Conservation (phyloP, 1,139 yeast genomes). For the Geotrichum citri-aurantii region DNA sequence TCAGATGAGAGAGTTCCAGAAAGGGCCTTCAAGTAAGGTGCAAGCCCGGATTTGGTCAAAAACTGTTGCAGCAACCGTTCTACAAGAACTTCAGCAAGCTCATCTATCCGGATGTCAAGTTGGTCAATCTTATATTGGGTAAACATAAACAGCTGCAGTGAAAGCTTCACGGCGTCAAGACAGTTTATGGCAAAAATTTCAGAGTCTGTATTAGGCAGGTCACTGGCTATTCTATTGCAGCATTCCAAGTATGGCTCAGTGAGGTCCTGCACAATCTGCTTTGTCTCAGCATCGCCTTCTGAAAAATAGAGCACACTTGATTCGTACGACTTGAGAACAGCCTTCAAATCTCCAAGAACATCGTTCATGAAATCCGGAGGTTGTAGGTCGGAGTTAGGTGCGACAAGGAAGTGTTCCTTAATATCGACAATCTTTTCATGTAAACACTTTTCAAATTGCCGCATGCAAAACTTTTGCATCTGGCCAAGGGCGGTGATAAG, state of each 20-base stretch:
- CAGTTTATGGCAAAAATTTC: constrained; percentile 37
- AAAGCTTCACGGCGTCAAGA: constrained; percentile 32
- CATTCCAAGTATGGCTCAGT: constrained; percentile 36
- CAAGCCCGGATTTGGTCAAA: constrained; percentile 28
- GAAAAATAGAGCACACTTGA: constrained; percentile 30
- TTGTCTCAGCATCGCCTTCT: constrained; percentile 27
- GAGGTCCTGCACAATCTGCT: constrained; percentile 32
- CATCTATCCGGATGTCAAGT: constrained; percentile 29
- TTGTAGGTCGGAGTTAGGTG: constrained; percentile 27
- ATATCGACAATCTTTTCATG: constrained; percentile 25
- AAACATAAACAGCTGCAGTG: constrained; percentile 32
- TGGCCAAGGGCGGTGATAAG: constrained; percentile 27
- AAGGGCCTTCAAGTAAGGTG: constrained; percentile 10
- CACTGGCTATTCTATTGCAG: constrained; percentile 31
- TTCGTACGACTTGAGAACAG: constrained; percentile 35
- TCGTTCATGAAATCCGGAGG: constrained; percentile 37
- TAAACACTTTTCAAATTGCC: constrained; percentile 32
- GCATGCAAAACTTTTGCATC: constrained; percentile 26
- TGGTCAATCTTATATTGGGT: constrained; percentile 33
- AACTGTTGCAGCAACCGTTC: constrained; percentile 29
- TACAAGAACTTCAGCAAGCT: constrained; percentile 30
- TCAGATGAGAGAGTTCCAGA: background rate
- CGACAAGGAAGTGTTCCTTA: constrained; percentile 20
- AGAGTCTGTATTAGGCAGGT: constrained; percentile 25
- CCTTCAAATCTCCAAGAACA: constrained; percentile 33